phyloP scores from a whole-genome alignment of 176 grass and related monocot species.

The Oryza glaberrima region DNA sequence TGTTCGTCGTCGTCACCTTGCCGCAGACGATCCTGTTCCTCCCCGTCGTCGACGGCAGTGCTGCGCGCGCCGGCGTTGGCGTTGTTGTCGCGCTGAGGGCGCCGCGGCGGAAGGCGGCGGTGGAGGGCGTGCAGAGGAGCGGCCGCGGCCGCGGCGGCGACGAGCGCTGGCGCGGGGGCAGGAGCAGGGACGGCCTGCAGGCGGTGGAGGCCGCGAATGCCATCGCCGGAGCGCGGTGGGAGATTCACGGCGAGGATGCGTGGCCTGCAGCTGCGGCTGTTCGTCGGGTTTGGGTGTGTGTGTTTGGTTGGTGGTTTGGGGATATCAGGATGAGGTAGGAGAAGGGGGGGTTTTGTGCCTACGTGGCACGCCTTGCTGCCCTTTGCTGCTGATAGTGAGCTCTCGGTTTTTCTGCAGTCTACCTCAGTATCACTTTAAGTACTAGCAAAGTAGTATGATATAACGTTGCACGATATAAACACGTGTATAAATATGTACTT shows the following conservation, averaged over 20 bases:
- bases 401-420: neutral
- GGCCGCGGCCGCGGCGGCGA: slow-evolving; percentile 11
- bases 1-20: slow-evolving; percentile 22
- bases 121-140: slow-evolving; percentile 47
- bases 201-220: slow-evolving; percentile 47
- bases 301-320: slow-evolving; percentile 27
- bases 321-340: slow-evolving; percentile 50
- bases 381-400: slow-evolving; percentile 25
- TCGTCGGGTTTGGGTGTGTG: neutral
- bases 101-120: slow-evolving; percentile 25
- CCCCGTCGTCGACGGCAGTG: slow-evolving; percentile 17
- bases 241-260: neutral
- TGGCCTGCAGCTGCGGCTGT: neutral
- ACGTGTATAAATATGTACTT: too few relatives aligned
- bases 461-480: neutral
- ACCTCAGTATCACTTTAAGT: neutral
- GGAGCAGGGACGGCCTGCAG: slow-evolving; percentile 27
- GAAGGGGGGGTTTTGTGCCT: neutral
- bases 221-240: slow-evolving; percentile 28
- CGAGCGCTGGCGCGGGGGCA: neutral
- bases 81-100: neutral
- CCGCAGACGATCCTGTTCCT: slow-evolving; percentile 52
- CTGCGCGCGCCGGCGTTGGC: neutral
- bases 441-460: neutral
- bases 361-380: slow-evolving; percentile 49